Evolutionary conservation across 163 green algal species (phyloP).

Genomic region (Prototheca cutis): DNA sequence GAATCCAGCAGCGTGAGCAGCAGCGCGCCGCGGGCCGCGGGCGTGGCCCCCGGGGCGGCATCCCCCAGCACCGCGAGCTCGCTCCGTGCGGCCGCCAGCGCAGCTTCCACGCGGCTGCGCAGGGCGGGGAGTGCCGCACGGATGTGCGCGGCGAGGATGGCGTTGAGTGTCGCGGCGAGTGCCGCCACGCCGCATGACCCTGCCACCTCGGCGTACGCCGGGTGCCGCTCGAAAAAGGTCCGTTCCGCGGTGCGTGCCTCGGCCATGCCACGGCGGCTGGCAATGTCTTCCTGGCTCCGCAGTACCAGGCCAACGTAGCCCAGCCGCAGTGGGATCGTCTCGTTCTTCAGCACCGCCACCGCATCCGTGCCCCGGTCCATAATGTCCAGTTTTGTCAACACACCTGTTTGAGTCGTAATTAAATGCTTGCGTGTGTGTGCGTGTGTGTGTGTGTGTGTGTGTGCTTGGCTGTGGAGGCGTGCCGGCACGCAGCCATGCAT

Average conservation of each 20-base stretch:
- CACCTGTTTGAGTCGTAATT: too few relatives aligned
- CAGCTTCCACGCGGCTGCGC: conserved; percentile 33
- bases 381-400: conserved; percentile 98
- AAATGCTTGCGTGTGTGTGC: too few relatives aligned
- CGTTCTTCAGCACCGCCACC: conserved; percentile 57
- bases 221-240: conserved; percentile 64
- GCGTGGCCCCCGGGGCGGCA: conserved; percentile 32
- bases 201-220: conserved; percentile 68
- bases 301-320: conserved; percentile 87
- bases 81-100: background rate
- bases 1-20: conserved; percentile 78
- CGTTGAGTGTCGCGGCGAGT: conserved; percentile 63
- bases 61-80: conserved; percentile 57
- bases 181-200: conserved; percentile 47
- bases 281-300: conserved; percentile 74
- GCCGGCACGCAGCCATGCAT: too few relatives aligned
- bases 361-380: conserved; percentile 95
- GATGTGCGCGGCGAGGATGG: conserved; percentile 82
- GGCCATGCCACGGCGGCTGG: conserved; percentile 50
- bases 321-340: conserved; percentile 73
- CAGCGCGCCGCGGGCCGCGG: conserved; percentile 48
- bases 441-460: too few relatives aligned
- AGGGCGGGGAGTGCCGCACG: conserved; percentile 50
- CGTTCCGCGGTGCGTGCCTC: conserved; percentile 64
- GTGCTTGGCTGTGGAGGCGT: too few relatives aligned